Conservation (phyloP, 305 asterid genomes). For the Nicotiana rustica region DNA sequence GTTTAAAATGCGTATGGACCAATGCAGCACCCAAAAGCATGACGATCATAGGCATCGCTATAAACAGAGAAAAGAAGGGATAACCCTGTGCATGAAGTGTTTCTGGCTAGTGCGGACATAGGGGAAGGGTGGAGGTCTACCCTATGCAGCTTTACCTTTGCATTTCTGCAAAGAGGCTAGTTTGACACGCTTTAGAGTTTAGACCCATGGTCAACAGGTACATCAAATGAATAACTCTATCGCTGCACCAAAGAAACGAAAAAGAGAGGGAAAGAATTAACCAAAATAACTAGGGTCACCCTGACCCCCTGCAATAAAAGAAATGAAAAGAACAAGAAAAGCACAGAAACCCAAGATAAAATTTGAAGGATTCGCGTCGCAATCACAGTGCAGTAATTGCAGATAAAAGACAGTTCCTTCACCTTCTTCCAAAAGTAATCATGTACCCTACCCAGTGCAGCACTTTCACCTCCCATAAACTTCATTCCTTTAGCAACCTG, state of each 20-base stretch:
- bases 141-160: neutral
- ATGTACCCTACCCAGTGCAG: slow-evolving; percentile 76
- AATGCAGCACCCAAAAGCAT: neutral
- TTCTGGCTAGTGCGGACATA: neutral
- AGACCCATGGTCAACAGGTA: neutral
- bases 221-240: neutral
- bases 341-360: neutral
- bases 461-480: slow-evolving; percentile 93
- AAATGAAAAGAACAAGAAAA: slow-evolving; percentile 9
- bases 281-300: neutral
- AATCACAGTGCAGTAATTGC: neutral
- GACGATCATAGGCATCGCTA: neutral
- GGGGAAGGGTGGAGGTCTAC: neutral
- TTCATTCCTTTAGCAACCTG: slow-evolving; percentile 85
- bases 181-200: neutral
- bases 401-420: slow-evolving; percentile 17
- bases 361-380: neutral
- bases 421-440: slow-evolving; percentile 98
- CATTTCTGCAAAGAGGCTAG: neutral
- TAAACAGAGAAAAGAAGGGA: neutral
- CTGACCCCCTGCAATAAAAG: neutral
- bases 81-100: neutral
- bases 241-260: neutral
- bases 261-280: neutral
- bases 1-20: neutral